Evolutionary conservation across 2,329 filamentous ascomycete species (phyloP), one percentile per base, ranked within the genome.

Genomic region (Chrysoporthe puriensis): DNA sequence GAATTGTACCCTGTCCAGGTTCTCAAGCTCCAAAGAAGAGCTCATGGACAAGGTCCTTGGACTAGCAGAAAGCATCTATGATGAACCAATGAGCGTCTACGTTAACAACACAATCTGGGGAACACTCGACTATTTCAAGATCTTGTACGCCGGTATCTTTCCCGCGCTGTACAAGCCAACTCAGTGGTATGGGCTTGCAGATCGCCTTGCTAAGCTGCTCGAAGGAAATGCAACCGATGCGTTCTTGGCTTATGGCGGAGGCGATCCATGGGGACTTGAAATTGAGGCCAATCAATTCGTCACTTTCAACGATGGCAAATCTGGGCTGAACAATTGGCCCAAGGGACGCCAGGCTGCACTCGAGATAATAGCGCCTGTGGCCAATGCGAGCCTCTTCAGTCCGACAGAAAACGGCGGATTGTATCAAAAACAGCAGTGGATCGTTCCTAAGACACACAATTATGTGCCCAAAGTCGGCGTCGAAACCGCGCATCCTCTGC

Each of bases 401-500:
- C 72, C 63, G 32, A 70, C 66, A n/a, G 75, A 71, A 57, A 76
- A 66, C 57, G 73, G 71, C 0, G 60, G 56, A 5, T 73, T 74
- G 63, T 78, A 76, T 61, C 63, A 68, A 2, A 76, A 76, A 67
- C 75, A 75, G 62, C 74, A 76, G 21, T 79, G 76, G 77, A 13
- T 46, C 0, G 58, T 78, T 14, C 75, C 74, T 0, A 68, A 66
- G 46, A 76, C 76, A 16, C 76, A 78, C 70, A 63, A 7, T 8
- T 78, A 75, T 48, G 70, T 73, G 7, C 77, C 76, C 2, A 63
- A 64, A n/a, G 58, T 69, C 14, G 71, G 70, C 5, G 75, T 79
- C 44, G 77, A 79, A 59, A 85, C 82, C 9, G 78, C 80, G 0
- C 79, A 84, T 68, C 86, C 86, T 0, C 77, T 89, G 40, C 77